Base-by-base conservation (phyloP, 805 yeast genomes). In the Crinitomyces ghanaensis region DNA sequence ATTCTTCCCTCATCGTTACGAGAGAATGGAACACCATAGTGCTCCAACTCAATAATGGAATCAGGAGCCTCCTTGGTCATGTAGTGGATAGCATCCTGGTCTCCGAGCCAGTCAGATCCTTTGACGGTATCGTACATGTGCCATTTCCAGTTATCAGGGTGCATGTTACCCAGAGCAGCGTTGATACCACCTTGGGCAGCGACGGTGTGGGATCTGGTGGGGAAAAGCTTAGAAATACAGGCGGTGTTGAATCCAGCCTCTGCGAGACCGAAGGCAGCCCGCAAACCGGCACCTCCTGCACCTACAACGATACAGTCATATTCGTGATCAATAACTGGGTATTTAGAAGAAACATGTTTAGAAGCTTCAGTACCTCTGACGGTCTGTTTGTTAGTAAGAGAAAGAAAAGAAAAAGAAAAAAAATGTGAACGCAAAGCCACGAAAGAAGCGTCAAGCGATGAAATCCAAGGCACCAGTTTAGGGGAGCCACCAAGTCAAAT, bases 101-200 rank as follows among this genome's bases (percentile, higher is more conserved):
- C 98, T 55, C 98, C 98, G 43, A 88, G 74, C 98, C 98, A 88
- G 65, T 88, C 98, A 6, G 96, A 85, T 44, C 98, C 98, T 66
- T 88, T 88, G 50, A 88, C 97, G 51, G 98, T 88, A 58, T 88
- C 98, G 64, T 91, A 88, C 96, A 88, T 86, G 63, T 88, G 98
- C 96, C 97, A 91, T 62, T 83, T 93, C 98, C 98, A 88, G 67
- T 86, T 86, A 62, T 88, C 98, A 48, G 73, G 70, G 67, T 91
- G 97, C 95, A 88, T 88, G 70, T 88, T 88, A 49, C 97, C 98
- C 45, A 88, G 70, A 19, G 98, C 98, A 46, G 97, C 98, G 54
- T 88, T 88, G 63, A 88, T 91, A 67, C 98, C 98, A 65, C 98
- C 98, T 65, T 88, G 98, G 33, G 98, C 98, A 37, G 97, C 97